A percentile compares a stretch with the other conserved stretches of the same genome.
These are phyloP conservation scores for Geotrichum macrosporum DNA, from an alignment of 1,139 yeast genomes.

Conservation along the genomic window DNA sequence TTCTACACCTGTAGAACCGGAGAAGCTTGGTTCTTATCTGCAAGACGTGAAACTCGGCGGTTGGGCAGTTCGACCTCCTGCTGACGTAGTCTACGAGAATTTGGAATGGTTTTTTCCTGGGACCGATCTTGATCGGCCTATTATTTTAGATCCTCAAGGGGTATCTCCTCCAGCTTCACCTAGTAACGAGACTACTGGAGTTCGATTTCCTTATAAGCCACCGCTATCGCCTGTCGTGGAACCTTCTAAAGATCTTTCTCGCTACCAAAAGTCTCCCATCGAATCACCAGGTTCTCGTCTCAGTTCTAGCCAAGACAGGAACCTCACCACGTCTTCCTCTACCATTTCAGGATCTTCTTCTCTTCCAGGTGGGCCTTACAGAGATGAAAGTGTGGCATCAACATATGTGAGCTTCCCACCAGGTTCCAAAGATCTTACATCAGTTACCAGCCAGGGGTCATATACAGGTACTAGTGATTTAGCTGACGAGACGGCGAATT, in stretches of 20 bases:
- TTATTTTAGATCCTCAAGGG: slow-evolving; percentile 59
- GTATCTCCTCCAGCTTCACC: slow-evolving; percentile 58
- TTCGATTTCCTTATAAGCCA: slow-evolving; percentile 16
- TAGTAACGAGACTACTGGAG: slow-evolving; percentile 21
- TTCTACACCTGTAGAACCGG: slow-evolving; percentile 1
- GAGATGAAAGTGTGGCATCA: background rate
- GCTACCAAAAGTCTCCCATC: background rate
- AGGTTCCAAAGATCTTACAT: background rate
- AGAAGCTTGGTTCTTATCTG: slow-evolving; percentile 3
- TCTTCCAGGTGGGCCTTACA: background rate
- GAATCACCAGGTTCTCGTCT: slow-evolving; percentile 2
- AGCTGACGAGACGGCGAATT: background rate
- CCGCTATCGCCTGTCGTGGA: slow-evolving; percentile 32
- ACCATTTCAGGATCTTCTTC: background rate
- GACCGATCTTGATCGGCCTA: slow-evolving; percentile 88
- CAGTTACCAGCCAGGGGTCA: background rate
- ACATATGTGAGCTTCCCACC: background rate
- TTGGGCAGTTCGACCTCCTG: slow-evolving; percentile 81
- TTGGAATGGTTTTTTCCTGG: slow-evolving; percentile 89
- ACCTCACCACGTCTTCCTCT: slow-evolving; percentile 5
- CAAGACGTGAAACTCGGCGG: slow-evolving; percentile 19
- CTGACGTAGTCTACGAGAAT: slow-evolving; percentile 88
- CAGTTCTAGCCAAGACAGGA: slow-evolving; percentile 5
- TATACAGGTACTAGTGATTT: slow-evolving; percentile 5
- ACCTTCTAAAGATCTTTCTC: slow-evolving; percentile 19